A percentile compares a stretch with the other conserved stretches of the same genome.
These are phyloP conservation scores for Acarospora socialis DNA, from an alignment of 2,329 filamentous ascomycete genomes.

Conservation along the genomic window DNA sequence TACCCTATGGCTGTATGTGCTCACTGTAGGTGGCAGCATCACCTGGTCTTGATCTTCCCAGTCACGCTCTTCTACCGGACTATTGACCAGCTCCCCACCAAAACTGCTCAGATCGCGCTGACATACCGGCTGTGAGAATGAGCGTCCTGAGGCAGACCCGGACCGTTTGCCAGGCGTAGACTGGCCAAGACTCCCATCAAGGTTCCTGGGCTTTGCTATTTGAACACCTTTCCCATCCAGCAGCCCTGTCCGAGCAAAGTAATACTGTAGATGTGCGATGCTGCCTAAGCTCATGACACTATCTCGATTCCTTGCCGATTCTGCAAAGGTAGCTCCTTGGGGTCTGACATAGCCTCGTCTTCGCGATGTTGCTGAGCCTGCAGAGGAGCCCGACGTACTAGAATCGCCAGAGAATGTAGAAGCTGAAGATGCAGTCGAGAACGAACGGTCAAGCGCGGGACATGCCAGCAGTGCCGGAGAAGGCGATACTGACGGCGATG, in stretches of 20 bases:
- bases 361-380: conserved; percentile 30
- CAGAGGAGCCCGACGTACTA: conserved; percentile 26
- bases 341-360: conserved; percentile 78
- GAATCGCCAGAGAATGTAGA: conserved; percentile 32
- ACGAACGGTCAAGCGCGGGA: conserved; percentile 13
- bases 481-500: conserved; percentile 12
- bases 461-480: conserved; percentile 12
- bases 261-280: conserved; percentile 95
- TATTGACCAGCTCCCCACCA: conserved; percentile 32
- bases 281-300: conserved; percentile 93
- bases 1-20: conserved; percentile 80
- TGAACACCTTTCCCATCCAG: conserved; percentile 87
- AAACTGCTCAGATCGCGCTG: no score
- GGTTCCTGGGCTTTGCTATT: conserved; percentile 57
- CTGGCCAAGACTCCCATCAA: conserved; percentile 22
- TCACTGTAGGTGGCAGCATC: conserved; percentile 92
- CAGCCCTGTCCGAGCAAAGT: conserved; percentile 87
- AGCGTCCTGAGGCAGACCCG: no score
- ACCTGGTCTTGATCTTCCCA: conserved; percentile 53
- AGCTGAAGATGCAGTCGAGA: conserved; percentile 15
- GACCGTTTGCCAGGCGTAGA: conserved; percentile 9
- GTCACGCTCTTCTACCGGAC: conserved; percentile 39
- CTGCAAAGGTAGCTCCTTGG: conserved; percentile 75
- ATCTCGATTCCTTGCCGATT: conserved; percentile 77
- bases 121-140: no score